Evolutionary conservation across 495 filamentous ascomycete genomes (phyloP).

Genomic region (Thermochaetoides thermophila): DNA sequence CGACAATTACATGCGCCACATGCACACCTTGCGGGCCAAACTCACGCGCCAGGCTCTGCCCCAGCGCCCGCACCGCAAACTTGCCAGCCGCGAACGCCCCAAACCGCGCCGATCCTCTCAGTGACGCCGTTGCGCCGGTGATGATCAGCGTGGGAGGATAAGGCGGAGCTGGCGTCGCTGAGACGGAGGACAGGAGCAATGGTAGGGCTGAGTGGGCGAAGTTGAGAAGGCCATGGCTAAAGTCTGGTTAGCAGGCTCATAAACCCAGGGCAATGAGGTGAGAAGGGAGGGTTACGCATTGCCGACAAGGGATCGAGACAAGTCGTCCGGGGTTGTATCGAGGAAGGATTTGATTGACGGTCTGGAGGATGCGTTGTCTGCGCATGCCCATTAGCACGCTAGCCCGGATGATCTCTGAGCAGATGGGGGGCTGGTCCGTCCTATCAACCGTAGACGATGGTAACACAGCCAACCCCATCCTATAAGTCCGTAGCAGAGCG

Average conservation of each 20-base stretch:
- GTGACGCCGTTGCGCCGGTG: slow-evolving; percentile 73
- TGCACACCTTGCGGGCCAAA: slow-evolving; percentile 85
- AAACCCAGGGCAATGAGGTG: not conserved
- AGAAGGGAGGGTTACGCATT: slow-evolving; percentile 39
- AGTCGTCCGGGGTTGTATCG: slow-evolving; percentile 53
- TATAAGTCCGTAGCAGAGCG: not conserved
- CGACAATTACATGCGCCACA: slow-evolving; percentile 72
- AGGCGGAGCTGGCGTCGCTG: slow-evolving; percentile 23
- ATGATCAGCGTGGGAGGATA: slow-evolving; percentile 73
- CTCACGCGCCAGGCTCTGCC: slow-evolving; percentile 68
- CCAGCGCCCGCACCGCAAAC: slow-evolving; percentile 64
- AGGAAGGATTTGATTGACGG: slow-evolving; percentile 70
- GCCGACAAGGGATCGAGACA: slow-evolving; percentile 36
- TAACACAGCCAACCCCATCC: no score
- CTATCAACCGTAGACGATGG: no score
- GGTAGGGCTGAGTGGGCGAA: slow-evolving; percentile 66
- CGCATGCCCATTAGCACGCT: no score
- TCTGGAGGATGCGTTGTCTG: slow-evolving; percentile 54
- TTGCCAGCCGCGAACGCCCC: slow-evolving; percentile 63
- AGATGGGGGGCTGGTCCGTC: no score
- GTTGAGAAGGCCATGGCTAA: slow-evolving; percentile 56
- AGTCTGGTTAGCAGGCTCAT: not conserved
- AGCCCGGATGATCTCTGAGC: no score
- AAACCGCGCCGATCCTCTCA: slow-evolving; percentile 59
- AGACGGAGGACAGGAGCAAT: slow-evolving; percentile 44